phyloP scores from a whole-genome alignment of 176 grass and related monocot genomes.

The Aegilops tauschii region DNA sequence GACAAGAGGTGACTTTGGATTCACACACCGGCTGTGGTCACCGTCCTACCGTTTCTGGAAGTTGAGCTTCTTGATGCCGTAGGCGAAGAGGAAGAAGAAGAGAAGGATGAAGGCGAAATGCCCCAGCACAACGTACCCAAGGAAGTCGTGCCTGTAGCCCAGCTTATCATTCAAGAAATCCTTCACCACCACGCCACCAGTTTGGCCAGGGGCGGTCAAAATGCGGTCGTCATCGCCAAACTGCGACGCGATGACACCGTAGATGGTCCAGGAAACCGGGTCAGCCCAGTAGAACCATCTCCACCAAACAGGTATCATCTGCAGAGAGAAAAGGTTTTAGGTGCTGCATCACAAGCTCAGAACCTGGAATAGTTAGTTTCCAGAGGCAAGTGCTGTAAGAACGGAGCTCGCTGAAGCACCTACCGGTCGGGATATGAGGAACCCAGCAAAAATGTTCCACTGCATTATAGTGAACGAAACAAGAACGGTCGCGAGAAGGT shows the following conservation, averaged over 20 bases:
- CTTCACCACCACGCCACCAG: constrained; percentile 21
- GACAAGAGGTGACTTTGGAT: background rate
- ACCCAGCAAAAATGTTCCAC: constrained; percentile 69
- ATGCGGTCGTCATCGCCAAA: constrained; percentile 17
- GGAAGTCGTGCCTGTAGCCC: constrained; percentile 45
- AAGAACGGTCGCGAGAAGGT: constrained; percentile 42
- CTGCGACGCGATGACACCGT: constrained; percentile 51
- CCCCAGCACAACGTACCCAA: constrained; percentile 38
- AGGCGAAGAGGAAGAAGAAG: constrained; percentile 62
- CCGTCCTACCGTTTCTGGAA: constrained; percentile 60
- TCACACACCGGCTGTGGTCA: background rate
- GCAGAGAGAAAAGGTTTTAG: background rate
- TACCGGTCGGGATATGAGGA: constrained; percentile 56
- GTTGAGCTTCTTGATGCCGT: constrained; percentile 61
- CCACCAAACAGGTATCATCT: constrained; percentile 75
- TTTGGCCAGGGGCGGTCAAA: constrained; percentile 6
- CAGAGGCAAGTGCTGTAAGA: background rate
- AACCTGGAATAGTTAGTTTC: background rate
- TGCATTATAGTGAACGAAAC: constrained; percentile 32
- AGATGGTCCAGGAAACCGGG: constrained; percentile 5
- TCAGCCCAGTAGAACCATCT: constrained; percentile 59
- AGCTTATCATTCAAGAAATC: constrained; percentile 35
- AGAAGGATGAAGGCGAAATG: constrained; percentile 45
- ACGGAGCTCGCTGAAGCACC: background rate
- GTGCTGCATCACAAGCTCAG: background rate